These are phyloP conservation scores for Barnettozyma salicaria DNA, from an alignment of 805 yeast genomes.

Conservation along the genomic window DNA sequence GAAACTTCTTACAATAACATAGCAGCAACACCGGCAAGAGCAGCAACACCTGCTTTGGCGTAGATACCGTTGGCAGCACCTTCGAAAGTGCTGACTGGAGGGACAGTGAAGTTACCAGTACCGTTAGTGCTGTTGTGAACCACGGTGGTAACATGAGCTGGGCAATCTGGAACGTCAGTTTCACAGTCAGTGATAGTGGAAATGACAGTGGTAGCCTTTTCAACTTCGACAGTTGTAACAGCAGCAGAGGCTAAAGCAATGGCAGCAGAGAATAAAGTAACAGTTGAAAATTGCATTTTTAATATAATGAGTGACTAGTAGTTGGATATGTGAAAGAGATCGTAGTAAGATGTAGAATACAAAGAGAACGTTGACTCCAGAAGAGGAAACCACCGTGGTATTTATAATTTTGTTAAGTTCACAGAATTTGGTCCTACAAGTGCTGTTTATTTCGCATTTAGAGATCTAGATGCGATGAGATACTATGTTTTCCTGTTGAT, in stretches of 20 bases:
- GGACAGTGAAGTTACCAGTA: slow-evolving; percentile 19
- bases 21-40: slow-evolving; percentile 27
- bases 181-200: slow-evolving; percentile 17
- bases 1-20: slow-evolving; percentile 24
- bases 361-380: too few relatives aligned
- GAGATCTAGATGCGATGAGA: too few relatives aligned
- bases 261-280: slow-evolving; percentile 23
- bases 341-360: too few relatives aligned
- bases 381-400: too few relatives aligned
- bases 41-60: slow-evolving; percentile 28
- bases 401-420: too few relatives aligned
- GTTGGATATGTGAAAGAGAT: slow-evolving; percentile 20
- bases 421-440: too few relatives aligned
- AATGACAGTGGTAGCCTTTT: slow-evolving; percentile 7
- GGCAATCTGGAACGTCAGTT: slow-evolving; percentile 12
- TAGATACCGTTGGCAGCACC: slow-evolving; percentile 26
- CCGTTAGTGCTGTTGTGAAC: slow-evolving; percentile 4
- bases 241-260: slow-evolving; percentile 25
- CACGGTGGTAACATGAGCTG: slow-evolving; percentile 7
- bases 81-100: slow-evolving; percentile 24
- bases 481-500: too few relatives aligned
- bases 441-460: too few relatives aligned
- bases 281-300: slow-evolving; percentile 29
- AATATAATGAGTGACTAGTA: slow-evolving; percentile 24
- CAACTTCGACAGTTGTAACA: slow-evolving; percentile 14